phyloP scores from a whole-genome alignment of 441 rosid species.

The Gossypium lobatum region DNA sequence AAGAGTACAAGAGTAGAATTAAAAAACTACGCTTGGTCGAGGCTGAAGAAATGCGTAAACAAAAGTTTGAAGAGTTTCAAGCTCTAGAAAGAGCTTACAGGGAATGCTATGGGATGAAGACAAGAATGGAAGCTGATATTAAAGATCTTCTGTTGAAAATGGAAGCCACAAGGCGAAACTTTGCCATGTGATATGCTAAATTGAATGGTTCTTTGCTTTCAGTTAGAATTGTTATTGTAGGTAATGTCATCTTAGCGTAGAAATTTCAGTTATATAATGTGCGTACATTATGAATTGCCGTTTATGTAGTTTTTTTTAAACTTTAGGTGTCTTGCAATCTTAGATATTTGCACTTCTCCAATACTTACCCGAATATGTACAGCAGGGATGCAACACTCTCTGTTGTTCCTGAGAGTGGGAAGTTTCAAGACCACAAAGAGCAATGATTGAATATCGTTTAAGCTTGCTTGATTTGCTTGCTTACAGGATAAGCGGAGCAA shows the following conservation, averaged over 20 bases:
- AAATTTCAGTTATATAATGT: constrained; percentile 10
- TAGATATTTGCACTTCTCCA: constrained; percentile 9
- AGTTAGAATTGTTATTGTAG: not conserved
- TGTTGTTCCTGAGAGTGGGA: too few relatives aligned
- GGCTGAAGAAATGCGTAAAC: constrained; percentile 65
- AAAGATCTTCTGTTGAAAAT: constrained; percentile 71
- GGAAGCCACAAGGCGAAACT: constrained; percentile 75
- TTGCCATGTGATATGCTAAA: constrained; percentile 40
- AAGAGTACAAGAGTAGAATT: constrained; percentile 50
- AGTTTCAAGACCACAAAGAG: too few relatives aligned
- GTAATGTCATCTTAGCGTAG: constrained; percentile 11
- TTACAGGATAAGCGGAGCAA: not conserved
- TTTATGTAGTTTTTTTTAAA: constrained; percentile 9
- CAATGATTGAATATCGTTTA: not conserved
- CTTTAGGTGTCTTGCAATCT: constrained; percentile 20
- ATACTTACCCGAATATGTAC: constrained; percentile 37
- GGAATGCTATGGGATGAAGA: constrained; percentile 26
- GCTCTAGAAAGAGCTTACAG: constrained; percentile 55
- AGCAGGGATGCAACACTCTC: constrained; percentile 26
- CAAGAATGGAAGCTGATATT: constrained; percentile 85
- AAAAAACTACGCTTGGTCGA: constrained; percentile 58
- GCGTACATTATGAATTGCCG: constrained; percentile 14
- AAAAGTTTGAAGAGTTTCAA: constrained; percentile 59
- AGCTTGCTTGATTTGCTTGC: not conserved
- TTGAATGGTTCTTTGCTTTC: constrained; percentile 5